These are phyloP conservation scores for Coemansia sp. DNA, from an alignment of 371 early-diverging fungal genomes.

Conservation along the genomic window DNA sequence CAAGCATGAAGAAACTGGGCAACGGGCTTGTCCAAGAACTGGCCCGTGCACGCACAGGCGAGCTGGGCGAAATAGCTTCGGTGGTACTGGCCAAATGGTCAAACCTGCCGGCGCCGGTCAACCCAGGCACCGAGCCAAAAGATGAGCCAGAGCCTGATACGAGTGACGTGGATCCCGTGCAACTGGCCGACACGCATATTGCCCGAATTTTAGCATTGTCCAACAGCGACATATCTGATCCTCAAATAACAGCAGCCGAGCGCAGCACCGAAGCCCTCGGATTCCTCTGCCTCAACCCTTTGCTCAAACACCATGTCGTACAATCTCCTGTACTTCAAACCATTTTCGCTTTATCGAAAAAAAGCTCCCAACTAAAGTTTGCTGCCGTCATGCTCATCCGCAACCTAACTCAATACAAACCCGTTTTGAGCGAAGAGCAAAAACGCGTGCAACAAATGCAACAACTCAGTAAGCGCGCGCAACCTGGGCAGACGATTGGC, in stretches of 20 bases:
- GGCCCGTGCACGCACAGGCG: slow-evolving; percentile 12
- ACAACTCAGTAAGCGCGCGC: slow-evolving; percentile 16
- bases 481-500: neutral
- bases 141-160: neutral
- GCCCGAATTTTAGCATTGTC: slow-evolving; percentile 9
- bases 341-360: slow-evolving; percentile 19
- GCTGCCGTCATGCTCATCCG: slow-evolving; percentile 33
- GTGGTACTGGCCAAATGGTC: slow-evolving; percentile 44
- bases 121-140: neutral
- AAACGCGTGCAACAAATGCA: slow-evolving; percentile 72
- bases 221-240: neutral
- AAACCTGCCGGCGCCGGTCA: slow-evolving; percentile 1
- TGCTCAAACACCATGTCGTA: slow-evolving; percentile 26
- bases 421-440: slow-evolving; percentile 73
- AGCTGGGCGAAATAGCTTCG: slow-evolving; percentile 23
- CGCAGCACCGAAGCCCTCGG: slow-evolving; percentile 32
- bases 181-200: slow-evolving; percentile 34
- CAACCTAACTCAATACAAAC: slow-evolving; percentile 70
- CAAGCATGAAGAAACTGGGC: slow-evolving; percentile 28
- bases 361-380: slow-evolving; percentile 17
- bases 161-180: slow-evolving; percentile 19
- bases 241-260: neutral
- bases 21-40: slow-evolving; percentile 40
- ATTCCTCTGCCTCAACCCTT: slow-evolving; percentile 35
- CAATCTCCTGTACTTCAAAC: slow-evolving; percentile 14